Evolutionary conservation across 768 basidiomycete genomes (phyloP).

Genomic region (Russula ochroleuca): DNA sequence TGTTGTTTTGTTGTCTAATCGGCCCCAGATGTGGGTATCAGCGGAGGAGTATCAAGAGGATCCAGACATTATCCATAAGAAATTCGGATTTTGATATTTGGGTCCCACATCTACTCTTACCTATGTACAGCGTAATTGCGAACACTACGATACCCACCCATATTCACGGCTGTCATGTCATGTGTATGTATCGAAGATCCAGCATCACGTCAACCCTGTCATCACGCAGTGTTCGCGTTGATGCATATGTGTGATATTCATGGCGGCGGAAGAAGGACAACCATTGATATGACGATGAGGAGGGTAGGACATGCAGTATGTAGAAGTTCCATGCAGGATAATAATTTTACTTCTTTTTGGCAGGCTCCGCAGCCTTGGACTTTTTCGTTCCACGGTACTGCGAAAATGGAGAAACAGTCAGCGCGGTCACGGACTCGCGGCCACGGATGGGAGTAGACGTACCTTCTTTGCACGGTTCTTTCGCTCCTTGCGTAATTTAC

Average conservation of each 20-base stretch:
- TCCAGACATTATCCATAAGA: slow-evolving; percentile 97
- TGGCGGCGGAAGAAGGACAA: slow-evolving; percentile 36
- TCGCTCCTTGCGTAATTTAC: slow-evolving; percentile 98
- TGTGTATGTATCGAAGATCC: slow-evolving; percentile 14
- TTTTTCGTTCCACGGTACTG: slow-evolving; percentile 96
- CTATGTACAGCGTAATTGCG: slow-evolving; percentile 16
- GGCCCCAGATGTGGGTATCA: slow-evolving; percentile 93
- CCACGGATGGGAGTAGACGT: slow-evolving; percentile 20
- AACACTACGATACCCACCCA: slow-evolving; percentile 25
- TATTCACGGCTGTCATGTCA: slow-evolving; percentile 19
- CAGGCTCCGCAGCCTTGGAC: slow-evolving; percentile 83
- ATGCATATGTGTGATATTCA: slow-evolving; percentile 36
- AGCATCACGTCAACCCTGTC: slow-evolving; percentile 8
- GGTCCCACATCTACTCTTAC: slow-evolving; percentile 18
- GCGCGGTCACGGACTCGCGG: background rate
- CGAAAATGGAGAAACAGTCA: slow-evolving; percentile 4
- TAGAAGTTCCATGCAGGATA: slow-evolving; percentile 33
- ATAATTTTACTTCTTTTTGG: slow-evolving; percentile 84
- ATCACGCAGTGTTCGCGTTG: slow-evolving; percentile 10
- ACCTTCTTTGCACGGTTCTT: slow-evolving; percentile 99
- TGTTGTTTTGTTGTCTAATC: slow-evolving; percentile 12
- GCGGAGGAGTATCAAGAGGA: slow-evolving; percentile 99
- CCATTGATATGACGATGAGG: slow-evolving; percentile 41
- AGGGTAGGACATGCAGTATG: slow-evolving; percentile 38
- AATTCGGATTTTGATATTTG: slow-evolving; percentile 67